Conservation (phyloP, 2,329 filamentous ascomycete genomes). For the Pyricularia pennisetigena region DNA sequence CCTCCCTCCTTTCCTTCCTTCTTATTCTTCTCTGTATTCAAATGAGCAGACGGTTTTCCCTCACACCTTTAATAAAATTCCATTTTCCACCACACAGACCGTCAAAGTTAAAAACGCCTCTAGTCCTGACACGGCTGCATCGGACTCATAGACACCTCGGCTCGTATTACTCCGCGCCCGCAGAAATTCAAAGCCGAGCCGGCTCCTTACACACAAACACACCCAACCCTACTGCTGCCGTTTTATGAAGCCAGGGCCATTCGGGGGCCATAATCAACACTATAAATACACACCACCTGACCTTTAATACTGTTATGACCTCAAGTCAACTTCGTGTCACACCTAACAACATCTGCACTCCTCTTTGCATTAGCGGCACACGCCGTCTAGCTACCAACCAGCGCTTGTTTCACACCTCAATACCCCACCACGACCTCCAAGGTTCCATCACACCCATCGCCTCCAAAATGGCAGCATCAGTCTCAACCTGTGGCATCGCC, state of each 20-base stretch:
- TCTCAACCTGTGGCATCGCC: background rate
- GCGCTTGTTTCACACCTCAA: background rate
- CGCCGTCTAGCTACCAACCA: background rate
- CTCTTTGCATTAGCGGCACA: background rate
- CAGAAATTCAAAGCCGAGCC: background rate
- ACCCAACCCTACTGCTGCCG: background rate
- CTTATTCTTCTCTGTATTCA: background rate
- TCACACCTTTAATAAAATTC: background rate
- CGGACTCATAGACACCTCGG: background rate
- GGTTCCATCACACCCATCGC: background rate
- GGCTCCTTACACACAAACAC: background rate
- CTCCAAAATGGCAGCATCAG: background rate
- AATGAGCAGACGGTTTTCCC: background rate
- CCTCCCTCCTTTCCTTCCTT: background rate
- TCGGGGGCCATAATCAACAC: background rate
- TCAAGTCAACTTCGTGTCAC: background rate
- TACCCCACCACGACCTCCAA: background rate
- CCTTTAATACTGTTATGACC: background rate
- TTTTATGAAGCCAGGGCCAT: background rate
- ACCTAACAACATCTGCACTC: background rate
- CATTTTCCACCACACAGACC: background rate
- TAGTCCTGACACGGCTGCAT: background rate
- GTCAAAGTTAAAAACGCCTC: background rate
- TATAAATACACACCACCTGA: background rate
- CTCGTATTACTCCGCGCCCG: background rate